Evolutionary conservation across 306 rosid species (phyloP).

Genomic region (Corylus americana): DNA sequence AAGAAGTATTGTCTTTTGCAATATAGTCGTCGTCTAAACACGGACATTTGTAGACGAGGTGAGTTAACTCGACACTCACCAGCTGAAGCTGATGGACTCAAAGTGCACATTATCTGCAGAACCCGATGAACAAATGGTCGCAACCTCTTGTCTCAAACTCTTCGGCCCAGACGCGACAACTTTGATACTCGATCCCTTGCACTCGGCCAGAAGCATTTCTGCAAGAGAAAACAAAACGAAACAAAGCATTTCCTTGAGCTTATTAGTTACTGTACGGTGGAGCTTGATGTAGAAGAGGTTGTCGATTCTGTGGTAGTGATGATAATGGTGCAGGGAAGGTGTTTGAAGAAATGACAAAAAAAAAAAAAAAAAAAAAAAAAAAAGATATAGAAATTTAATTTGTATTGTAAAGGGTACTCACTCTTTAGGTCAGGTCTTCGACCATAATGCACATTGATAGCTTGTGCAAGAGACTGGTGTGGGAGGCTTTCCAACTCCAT

Average conservation of each 20-base stretch:
- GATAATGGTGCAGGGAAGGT: too few species aligned
- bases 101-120: slow-evolving; percentile 57
- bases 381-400: too few species aligned
- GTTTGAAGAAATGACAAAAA: too few species aligned
- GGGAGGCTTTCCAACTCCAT: slow-evolving; percentile 68
- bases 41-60: background rate
- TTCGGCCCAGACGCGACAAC: slow-evolving; percentile 66
- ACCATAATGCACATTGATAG: slow-evolving; percentile 58
- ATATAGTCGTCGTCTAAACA: background rate
- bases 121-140: slow-evolving; percentile 66
- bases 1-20: background rate
- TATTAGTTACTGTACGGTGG: background rate
- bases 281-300: too few species aligned
- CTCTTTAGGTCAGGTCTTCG: slow-evolving; percentile 65
- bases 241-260: too few species aligned
- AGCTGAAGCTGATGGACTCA: slow-evolving; percentile 70
- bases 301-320: too few species aligned
- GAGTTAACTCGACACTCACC: slow-evolving; percentile 38
- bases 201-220: slow-evolving; percentile 42
- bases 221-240: background rate
- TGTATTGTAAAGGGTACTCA: slow-evolving; percentile 24
- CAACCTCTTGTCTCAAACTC: slow-evolving; percentile 67
- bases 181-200: slow-evolving; percentile 52
- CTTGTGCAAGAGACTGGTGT: slow-evolving; percentile 44
- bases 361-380: too few species aligned